Base-by-base conservation (phyloP, 164 flowering plant species). In the Stephania yunnanensis region DNA sequence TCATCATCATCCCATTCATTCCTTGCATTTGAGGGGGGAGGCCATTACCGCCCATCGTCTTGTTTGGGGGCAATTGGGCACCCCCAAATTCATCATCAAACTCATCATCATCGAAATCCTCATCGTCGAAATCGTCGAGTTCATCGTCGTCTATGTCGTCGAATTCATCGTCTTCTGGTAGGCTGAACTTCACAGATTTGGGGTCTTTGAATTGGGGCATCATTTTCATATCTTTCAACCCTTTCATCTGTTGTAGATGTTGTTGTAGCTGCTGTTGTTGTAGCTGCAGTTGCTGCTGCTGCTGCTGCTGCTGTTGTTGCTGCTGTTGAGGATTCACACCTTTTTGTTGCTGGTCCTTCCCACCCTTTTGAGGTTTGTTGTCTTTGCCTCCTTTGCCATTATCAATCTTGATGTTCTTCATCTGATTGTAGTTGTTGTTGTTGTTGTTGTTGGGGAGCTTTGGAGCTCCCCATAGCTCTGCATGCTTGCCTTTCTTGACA, bases 401-500 rank as follows among this genome's bases (percentile, higher is more conserved):
- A 58, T 87, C 91, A 77, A 87, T 80, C 71, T 92, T 93, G 84
- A 92, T 71, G 79, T 87, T 85, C 78, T 92, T 89, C 78, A 87
- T 76, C 86, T 92, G 94, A 25, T 88, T 87, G 66, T 82, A 81
- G 55, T 29, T 86, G 88, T 82, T 79, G 71, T 84, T 73, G 80
- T 85, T 86, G 70, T 86, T 87, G 73, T 82, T 80, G 72, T 84
- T 73, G 80, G 85, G 74, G 46, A 84, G 72, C 81, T 87, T 88
- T 30, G 73, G 88, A 42, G 90, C 82, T 10, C 93, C 95, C 96
- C 97, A 94, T 0, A 94, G 77, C 85, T 90, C 93, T 46, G 95
- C 97, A 87, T 87, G 89, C 74, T 94, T 94, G 5, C 97, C 95
- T 5, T 86, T 78, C 79, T 90, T 92, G 0, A 76, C 77, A 4